phyloP scores from a whole-genome alignment of 805 yeast genomes.

The Spathaspora girioi region DNA sequence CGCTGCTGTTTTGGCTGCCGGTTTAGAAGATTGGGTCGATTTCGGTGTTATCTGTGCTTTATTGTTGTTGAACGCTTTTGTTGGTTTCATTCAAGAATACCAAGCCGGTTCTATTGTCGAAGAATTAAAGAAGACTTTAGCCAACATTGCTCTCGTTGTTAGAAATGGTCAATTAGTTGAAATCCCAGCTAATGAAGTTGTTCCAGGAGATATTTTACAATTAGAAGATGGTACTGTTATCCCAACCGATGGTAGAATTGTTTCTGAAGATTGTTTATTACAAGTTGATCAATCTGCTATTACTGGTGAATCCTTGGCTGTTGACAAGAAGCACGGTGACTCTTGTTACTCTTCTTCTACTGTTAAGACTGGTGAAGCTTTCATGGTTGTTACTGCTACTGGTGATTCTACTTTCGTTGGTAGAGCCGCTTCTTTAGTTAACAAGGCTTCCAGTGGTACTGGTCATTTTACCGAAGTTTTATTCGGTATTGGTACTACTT shows the following conservation, averaged over 20 bases:
- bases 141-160: conserved; percentile 81
- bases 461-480: conserved; percentile 98
- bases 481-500: conserved; percentile 94
- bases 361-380: conserved; percentile 93
- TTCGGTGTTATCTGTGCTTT: conserved; percentile 95
- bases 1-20: conserved; percentile 93
- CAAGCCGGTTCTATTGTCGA: conserved; percentile 98
- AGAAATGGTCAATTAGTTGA: conserved; percentile 79
- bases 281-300: conserved; percentile 96
- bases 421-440: conserved; percentile 94
- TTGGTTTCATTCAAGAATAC: conserved; percentile 96
- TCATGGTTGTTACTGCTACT: conserved; percentile 90
- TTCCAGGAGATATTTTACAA: conserved; percentile 92
- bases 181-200: conserved; percentile 78
- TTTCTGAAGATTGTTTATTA: conserved; percentile 78
- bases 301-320: conserved; percentile 97
- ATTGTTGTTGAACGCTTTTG: conserved; percentile 80
- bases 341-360: conserved; percentile 87
- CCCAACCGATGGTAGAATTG: conserved; percentile 90
- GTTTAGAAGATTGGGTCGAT: conserved; percentile 97
- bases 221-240: conserved; percentile 91
- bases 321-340: conserved; percentile 88
- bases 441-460: conserved; percentile 87
- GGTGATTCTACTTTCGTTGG: conserved; percentile 96
- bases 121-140: conserved; percentile 91